Conservation (phyloP, 768 basidiomycete genomes). For the Boletus subcaerulescens region DNA sequence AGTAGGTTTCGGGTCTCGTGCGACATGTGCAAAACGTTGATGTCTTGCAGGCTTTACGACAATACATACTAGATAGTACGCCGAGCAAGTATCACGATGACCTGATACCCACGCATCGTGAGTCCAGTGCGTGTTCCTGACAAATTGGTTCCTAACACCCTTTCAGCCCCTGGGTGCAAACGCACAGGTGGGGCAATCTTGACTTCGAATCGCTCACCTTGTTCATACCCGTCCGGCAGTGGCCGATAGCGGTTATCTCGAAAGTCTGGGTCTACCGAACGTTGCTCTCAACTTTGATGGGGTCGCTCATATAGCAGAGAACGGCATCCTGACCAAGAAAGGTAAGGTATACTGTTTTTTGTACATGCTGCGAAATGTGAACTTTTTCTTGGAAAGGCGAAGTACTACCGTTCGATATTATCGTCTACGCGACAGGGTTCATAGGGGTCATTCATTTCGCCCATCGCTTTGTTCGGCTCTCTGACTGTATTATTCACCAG, state of each 20-base stretch:
- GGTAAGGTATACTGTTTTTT: conserved; percentile 1
- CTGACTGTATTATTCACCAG: conserved; percentile 9
- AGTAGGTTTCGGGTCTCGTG: neutral
- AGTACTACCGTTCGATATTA: conserved; percentile 30
- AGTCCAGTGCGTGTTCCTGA: conserved; percentile 9
- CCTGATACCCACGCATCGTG: conserved; percentile 54
- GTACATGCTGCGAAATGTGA: neutral
- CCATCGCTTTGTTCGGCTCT: neutral
- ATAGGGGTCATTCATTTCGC: conserved; percentile 18
- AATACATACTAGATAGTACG: conserved; percentile 46
- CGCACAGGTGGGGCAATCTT: conserved; percentile 32
- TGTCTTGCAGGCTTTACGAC: conserved; percentile 34
- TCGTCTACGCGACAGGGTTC: conserved; percentile 36
- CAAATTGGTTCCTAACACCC: neutral
- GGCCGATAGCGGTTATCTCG: conserved; percentile 28
- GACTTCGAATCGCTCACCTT: neutral
- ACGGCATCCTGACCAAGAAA: conserved; percentile 26
- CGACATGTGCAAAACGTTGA: neutral
- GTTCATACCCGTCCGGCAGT: conserved; percentile 10
- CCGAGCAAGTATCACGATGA: conserved; percentile 47
- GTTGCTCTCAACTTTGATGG: conserved; percentile 27
- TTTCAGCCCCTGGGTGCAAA: conserved; percentile 58
- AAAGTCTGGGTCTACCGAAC: conserved; percentile 21
- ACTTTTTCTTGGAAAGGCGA: conserved; percentile 21
- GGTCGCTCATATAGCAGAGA: conserved; percentile 13